Base-by-base conservation (phyloP, 2,329 filamentous ascomycete species). In the Lachnellula arida region DNA sequence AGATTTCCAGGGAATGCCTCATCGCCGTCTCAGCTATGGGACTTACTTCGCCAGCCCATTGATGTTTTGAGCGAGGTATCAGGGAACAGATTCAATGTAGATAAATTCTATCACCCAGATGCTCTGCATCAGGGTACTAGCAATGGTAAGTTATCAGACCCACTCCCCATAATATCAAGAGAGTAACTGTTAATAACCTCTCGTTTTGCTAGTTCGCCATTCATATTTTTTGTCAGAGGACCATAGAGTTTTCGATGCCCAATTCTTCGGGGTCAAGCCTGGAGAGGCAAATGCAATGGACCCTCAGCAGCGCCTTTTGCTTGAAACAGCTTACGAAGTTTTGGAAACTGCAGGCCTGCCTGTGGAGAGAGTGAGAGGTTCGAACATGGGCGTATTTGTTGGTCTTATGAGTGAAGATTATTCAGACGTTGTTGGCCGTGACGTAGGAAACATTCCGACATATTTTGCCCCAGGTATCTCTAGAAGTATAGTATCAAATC, bases 91-190 rank as follows among this genome's bases (percentile, higher is more conserved):
- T 73, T 81, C 59, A 80, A 81, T 43, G 72, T 77, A 23, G 70
- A 76, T 14, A 77, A 76, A 9, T 81, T 79, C 63, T 81, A 77
- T 59, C 79, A 82, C 60, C 77, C 78, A 0, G 73, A 77, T 14
- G 74, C 74, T 4, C 73, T 76, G 49, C 72, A 76, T 14, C 46
- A 56, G 43, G 59, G 56, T 11, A 48, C 55, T 6, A 49, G 51
- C 43, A 59, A 63, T 34, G 59, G 58, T 28, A 52, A 54, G 43
- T 19, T 19, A 19, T 19, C 19, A 19, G 2, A 19, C 19, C 19
- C 19, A 19, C 19, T 19, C 19, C 19, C 19, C 19, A 19, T 19
- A 19, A 19, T 19, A 19, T 19, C 19, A 19, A 19, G 19, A 19
- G 19, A 19, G 19, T 19, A 19, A 19, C 19, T 19, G 19, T 19